Evolutionary conservation across 768 basidiomycete species (phyloP).

Genomic region (Crassisporium funariophilum): DNA sequence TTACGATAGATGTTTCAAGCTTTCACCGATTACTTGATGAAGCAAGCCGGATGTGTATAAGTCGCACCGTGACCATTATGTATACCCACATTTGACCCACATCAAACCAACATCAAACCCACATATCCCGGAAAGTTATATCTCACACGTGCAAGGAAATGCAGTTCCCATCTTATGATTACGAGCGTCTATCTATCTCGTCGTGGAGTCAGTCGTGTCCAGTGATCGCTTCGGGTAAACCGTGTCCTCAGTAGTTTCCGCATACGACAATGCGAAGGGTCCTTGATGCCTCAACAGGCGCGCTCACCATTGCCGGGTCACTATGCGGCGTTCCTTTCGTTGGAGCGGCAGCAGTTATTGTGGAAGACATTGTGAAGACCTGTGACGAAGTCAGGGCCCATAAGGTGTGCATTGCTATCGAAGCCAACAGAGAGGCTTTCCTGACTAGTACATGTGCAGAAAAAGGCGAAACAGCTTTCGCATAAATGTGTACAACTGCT

Average conservation of each 20-base stretch:
- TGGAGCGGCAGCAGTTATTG: constrained; percentile 41
- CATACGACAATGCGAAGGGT: constrained; percentile 21
- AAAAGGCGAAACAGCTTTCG: constrained; percentile 43
- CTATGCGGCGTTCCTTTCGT: constrained; percentile 48
- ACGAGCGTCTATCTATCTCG: too few species aligned
- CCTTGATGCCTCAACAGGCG: constrained; percentile 24
- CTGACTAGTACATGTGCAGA: constrained; percentile 27
- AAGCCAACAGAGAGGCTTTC: not conserved
- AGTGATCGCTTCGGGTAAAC: too few species aligned
- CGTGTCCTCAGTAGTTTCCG: not conserved
- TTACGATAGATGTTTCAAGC: too few species aligned
- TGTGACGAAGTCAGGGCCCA: constrained; percentile 50
- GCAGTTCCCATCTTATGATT: too few species aligned
- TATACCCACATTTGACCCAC: too few species aligned
- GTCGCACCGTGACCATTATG: too few species aligned
- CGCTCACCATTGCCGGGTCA: constrained; percentile 45
- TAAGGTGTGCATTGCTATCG: constrained; percentile 39
- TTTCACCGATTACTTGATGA: too few species aligned
- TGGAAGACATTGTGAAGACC: constrained; percentile 45
- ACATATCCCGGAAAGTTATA: too few species aligned
- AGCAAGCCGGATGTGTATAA: too few species aligned
- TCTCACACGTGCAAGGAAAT: too few species aligned
- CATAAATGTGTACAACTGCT: constrained; percentile 43
- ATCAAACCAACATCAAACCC: too few species aligned
- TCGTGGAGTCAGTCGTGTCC: too few species aligned